These are phyloP conservation scores for Syncephalastrum contaminatum DNA, from an alignment of 371 early-diverging fungal species.

Conservation along the genomic window DNA sequence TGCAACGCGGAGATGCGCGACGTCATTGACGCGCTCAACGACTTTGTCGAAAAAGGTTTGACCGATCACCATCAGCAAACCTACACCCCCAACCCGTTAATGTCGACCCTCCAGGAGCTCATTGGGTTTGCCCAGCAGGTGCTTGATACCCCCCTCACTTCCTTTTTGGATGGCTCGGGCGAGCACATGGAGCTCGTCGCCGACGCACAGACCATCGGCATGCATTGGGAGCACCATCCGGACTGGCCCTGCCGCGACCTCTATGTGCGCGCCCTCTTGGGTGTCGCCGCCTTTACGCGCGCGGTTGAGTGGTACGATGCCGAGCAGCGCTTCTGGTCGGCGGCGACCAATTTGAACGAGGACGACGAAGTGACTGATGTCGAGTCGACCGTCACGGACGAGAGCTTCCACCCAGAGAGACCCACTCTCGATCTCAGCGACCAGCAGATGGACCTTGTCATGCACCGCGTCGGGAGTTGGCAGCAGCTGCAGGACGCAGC, in stretches of 20 bases:
- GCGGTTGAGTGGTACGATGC: slow-evolving; percentile 68
- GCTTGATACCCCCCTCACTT: slow-evolving; percentile 54
- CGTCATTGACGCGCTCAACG: slow-evolving; percentile 70
- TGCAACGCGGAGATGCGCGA: slow-evolving; percentile 53
- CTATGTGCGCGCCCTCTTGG: slow-evolving; percentile 55
- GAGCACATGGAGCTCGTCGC: slow-evolving; percentile 33
- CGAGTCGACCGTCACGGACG: not conserved
- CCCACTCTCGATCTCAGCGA: too few species aligned
- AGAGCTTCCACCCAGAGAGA: too few species aligned
- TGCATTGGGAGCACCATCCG: slow-evolving; percentile 53
- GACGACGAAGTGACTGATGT: not conserved
- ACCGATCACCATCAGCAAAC: not conserved
- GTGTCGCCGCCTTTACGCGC: slow-evolving; percentile 59
- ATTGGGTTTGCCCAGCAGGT: slow-evolving; percentile 57
- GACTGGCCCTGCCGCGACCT: slow-evolving; percentile 61
- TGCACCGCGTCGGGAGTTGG: slow-evolving; percentile 12
- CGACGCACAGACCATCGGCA: slow-evolving; percentile 46
- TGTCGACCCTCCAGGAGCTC: slow-evolving; percentile 56
- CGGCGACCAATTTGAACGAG: slow-evolving; percentile 2
- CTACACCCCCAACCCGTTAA: slow-evolving; percentile 33
- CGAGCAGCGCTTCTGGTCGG: slow-evolving; percentile 48
- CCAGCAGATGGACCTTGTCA: slow-evolving; percentile 1
- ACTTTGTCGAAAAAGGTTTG: slow-evolving; percentile 67
- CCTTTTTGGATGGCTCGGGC: slow-evolving; percentile 44
- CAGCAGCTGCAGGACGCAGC: slow-evolving; percentile 51